Conservation (phyloP, 2,329 filamentous ascomycete species). For the Calonectria naviculata region DNA sequence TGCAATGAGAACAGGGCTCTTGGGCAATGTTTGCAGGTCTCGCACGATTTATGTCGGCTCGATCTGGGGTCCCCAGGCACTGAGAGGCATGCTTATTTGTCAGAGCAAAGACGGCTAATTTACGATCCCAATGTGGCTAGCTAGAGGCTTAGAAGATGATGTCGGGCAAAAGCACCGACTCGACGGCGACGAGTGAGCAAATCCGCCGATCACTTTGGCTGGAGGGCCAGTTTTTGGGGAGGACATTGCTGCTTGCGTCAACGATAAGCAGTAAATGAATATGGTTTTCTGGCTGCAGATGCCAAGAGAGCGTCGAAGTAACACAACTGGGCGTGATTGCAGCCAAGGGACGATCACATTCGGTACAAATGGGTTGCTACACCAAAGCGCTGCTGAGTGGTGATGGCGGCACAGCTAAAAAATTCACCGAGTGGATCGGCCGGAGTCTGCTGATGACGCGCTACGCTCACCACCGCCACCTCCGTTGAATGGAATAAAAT, state of each 20-base stretch:
- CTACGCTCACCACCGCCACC: not conserved
- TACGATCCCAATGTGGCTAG: not conserved
- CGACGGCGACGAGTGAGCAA: not conserved
- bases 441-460: not conserved
- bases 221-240: no score
- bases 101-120: conserved; percentile 15
- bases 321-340: not conserved
- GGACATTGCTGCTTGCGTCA: not conserved
- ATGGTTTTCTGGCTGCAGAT: not conserved
- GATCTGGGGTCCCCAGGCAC: not conserved
- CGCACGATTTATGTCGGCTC: conserved; percentile 12
- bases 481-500: conserved; percentile 1
- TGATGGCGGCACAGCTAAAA: not conserved
- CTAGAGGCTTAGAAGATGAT: not conserved
- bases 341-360: not conserved
- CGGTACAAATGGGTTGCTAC: not conserved
- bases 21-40: not conserved
- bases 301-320: not conserved
- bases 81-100: not conserved
- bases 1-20: not conserved
- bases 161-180: not conserved
- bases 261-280: not conserved
- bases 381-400: not conserved
- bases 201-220: not conserved
- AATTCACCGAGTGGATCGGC: conserved; percentile 19